Percentiles rank a stretch among this genome's conserved stretches.
Conservation (phyloP, 306 rosid genomes). For the Dalbergia cultrata region DNA sequence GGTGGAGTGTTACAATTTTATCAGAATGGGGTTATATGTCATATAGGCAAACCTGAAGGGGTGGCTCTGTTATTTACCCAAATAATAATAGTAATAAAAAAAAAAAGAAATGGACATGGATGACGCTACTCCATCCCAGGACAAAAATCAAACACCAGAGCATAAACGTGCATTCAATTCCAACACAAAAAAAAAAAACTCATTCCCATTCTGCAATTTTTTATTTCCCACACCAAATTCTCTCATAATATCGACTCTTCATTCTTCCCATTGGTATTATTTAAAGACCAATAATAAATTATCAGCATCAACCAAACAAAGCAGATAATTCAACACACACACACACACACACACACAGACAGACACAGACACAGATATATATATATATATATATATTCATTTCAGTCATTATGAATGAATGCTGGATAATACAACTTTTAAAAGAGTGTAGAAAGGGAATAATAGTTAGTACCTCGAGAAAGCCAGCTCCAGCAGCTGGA, state of each 20-base stretch:
- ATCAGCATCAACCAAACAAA: background rate
- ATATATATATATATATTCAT: background rate
- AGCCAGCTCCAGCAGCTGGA: conserved; percentile 87
- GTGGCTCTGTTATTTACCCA: too few species aligned
- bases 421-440: too few species aligned
- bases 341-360: too few species aligned
- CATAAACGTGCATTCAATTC: background rate
- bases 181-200: background rate
- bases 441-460: background rate
- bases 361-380: too few species aligned
- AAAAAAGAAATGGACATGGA: background rate
- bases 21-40: too few species aligned
- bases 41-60: too few species aligned
- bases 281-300: background rate
- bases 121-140: background rate
- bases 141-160: background rate
- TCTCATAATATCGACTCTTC: background rate
- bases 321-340: background rate
- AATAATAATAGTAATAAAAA: background rate
- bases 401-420: background rate
- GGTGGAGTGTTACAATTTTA: too few species aligned
- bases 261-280: background rate
- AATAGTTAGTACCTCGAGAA: conserved; percentile 72
- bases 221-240: background rate
- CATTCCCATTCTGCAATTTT: background rate